Conservation (phyloP, 495 filamentous ascomycete species). For the Talaromyces adpressus region DNA sequence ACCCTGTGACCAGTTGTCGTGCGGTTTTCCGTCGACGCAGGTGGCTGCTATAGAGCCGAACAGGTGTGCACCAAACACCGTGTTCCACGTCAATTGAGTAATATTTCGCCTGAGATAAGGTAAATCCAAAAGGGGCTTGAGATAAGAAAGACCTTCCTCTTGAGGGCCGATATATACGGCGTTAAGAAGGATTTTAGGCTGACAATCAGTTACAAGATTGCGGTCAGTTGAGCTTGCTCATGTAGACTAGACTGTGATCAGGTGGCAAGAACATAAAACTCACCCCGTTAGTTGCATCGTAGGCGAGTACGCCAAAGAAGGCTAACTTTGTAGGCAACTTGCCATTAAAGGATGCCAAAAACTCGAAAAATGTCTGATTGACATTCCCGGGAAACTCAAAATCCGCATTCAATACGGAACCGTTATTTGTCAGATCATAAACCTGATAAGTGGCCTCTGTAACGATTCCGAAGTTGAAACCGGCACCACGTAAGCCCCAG, state of each 20-base stretch:
- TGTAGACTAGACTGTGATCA: neutral
- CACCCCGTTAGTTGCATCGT: neutral
- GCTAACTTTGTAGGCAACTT: neutral
- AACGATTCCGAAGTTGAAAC: slow-evolving; percentile 23
- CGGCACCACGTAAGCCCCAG: slow-evolving; percentile 28
- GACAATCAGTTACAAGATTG: neutral
- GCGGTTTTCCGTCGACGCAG: neutral
- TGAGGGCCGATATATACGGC: neutral
- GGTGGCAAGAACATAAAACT: neutral
- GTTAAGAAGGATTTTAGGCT: neutral
- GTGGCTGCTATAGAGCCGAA: neutral
- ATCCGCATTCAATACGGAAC: neutral
- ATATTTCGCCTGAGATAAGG: neutral
- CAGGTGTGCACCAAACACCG: neutral
- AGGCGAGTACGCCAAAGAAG: neutral
- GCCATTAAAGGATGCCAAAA: neutral
- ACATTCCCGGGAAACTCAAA: neutral
- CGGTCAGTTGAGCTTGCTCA: neutral
- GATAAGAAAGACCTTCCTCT: neutral
- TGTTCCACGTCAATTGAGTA: neutral
- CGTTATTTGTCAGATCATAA: neutral
- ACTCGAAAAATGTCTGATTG: neutral
- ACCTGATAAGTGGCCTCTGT: slow-evolving; percentile 14
- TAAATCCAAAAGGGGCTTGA: neutral
- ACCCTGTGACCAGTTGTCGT: neutral